Percentiles rank a stretch among this genome's conserved stretches.
Evolutionary conservation across 768 basidiomycete species (phyloP).

Genomic region (Serendipita sp.): DNA sequence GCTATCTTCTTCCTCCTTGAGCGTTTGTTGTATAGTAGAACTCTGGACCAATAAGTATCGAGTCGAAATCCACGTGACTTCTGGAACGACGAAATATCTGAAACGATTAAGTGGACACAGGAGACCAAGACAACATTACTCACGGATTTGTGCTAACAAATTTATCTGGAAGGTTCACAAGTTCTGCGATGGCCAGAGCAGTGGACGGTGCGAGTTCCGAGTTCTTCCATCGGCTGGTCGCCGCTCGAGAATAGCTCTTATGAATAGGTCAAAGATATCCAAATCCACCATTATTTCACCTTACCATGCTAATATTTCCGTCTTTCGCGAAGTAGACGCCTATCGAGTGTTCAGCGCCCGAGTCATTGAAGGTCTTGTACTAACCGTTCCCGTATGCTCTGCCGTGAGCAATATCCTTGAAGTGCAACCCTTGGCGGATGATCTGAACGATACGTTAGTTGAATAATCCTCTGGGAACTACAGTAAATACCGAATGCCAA

Average conservation of each 20-base stretch:
- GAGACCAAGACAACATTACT: background rate
- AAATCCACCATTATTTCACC: constrained; percentile 6
- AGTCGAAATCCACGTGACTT: constrained; percentile 50
- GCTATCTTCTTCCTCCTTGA: background rate
- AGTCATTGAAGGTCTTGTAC: constrained; percentile 2
- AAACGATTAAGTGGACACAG: background rate
- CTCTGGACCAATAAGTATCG: constrained; percentile 47
- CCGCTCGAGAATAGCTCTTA: constrained; percentile 7
- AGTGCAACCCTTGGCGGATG: constrained; percentile 58
- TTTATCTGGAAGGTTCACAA: constrained; percentile 40
- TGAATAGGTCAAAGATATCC: constrained; percentile 6
- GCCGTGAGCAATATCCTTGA: constrained; percentile 36
- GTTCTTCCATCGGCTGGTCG: constrained; percentile 30
- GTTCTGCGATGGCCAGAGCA: constrained; percentile 46
- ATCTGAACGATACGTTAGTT: constrained; percentile 27
- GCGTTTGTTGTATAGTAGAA: background rate
- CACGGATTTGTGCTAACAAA: constrained; percentile 28
- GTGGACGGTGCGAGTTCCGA: constrained; percentile 30
- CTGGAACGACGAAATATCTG: constrained; percentile 37
- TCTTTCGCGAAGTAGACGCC: constrained; percentile 58
- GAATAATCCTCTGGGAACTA: background rate
- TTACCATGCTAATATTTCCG: constrained; percentile 28
- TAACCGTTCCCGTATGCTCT: constrained; percentile 47
- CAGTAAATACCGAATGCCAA: constrained; percentile 45
- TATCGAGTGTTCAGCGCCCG: constrained; percentile 14